phyloP scores from a whole-genome alignment of 164 flowering plant genomes.

The Tetrastigma voinierianum region DNA sequence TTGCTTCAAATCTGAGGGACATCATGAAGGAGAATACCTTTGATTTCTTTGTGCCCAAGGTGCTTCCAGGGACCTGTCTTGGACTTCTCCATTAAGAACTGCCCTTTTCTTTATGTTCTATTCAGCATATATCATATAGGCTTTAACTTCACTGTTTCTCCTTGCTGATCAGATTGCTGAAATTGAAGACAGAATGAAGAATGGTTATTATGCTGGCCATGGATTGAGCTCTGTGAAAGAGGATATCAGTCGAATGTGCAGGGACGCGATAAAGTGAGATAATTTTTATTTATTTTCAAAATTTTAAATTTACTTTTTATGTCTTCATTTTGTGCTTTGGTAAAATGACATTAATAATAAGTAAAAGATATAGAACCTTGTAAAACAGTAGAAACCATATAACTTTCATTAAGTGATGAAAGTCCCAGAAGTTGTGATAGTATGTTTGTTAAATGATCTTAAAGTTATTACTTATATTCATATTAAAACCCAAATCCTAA shows the following conservation, averaged over 20 bases:
- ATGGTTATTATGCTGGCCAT: constrained; percentile 77
- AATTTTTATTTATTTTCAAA: constrained; percentile 1
- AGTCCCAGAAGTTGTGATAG: neutral
- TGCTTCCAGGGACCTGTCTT: constrained; percentile 16
- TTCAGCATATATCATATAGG: neutral
- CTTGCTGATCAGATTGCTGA: constrained; percentile 65
- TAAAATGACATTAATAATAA: neutral
- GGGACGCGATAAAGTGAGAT: constrained; percentile 88
- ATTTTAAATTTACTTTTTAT: neutral
- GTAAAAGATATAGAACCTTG: neutral
- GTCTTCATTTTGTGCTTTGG: neutral
- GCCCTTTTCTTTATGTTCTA: neutral
- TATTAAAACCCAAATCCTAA: no score
- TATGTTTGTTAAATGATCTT: neutral
- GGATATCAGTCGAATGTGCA: constrained; percentile 86
- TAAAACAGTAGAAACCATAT: neutral
- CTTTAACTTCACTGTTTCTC: neutral
- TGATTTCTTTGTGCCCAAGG: constrained; percentile 92
- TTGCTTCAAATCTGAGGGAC: constrained; percentile 63
- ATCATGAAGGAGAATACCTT: constrained; percentile 85
- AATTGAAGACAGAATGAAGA: constrained; percentile 79
- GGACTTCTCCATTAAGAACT: neutral
- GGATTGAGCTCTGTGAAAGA: constrained; percentile 82
- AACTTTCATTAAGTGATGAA: neutral
- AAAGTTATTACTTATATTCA: no score